A percentile compares a stretch with the other conserved stretches of the same genome.
These are phyloP conservation scores for Orbilia javanica DNA, from an alignment of 2,329 filamentous ascomycete species.

Conservation along the genomic window DNA sequence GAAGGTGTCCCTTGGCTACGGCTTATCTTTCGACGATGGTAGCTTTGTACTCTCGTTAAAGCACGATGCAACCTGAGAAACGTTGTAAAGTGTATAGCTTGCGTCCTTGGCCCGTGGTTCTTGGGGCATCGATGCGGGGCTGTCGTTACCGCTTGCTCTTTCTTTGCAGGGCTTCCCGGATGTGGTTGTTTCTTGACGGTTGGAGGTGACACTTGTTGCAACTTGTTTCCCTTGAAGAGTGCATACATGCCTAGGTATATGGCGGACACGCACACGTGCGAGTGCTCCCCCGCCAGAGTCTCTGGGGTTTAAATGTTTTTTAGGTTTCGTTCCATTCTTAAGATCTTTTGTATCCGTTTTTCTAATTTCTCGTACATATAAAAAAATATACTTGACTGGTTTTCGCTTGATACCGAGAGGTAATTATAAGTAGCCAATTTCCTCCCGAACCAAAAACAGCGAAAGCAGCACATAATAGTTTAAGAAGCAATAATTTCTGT, in stretches of 20 bases:
- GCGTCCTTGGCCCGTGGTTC: slow-evolving; percentile 5
- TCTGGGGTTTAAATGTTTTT: not conserved
- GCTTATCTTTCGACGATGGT: not conserved
- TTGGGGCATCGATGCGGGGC: slow-evolving; percentile 1
- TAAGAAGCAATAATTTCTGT: too few species aligned
- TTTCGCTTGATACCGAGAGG: too few species aligned
- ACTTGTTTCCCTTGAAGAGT: not conserved
- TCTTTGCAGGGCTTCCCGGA: slow-evolving; percentile 8
- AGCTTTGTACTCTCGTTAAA: not conserved
- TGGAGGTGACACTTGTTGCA: not conserved
- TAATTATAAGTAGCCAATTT: too few species aligned
- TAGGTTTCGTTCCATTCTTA: too few species aligned
- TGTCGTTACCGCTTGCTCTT: slow-evolving; percentile 15
- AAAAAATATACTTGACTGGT: too few species aligned
- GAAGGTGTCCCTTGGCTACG: slow-evolving; percentile 17
- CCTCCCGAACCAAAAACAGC: too few species aligned
- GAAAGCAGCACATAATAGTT: too few species aligned
- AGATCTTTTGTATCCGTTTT: not conserved
- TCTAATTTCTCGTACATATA: not conserved
- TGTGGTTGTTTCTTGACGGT: not conserved
- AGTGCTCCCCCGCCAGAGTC: not conserved
- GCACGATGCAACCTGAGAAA: not conserved
- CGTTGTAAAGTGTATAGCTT: slow-evolving; percentile 1
- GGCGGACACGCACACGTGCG: not conserved
- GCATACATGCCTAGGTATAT: not conserved